Conservation (phyloP, 768 basidiomycete species). For the Boletus pseudopeckii region DNA sequence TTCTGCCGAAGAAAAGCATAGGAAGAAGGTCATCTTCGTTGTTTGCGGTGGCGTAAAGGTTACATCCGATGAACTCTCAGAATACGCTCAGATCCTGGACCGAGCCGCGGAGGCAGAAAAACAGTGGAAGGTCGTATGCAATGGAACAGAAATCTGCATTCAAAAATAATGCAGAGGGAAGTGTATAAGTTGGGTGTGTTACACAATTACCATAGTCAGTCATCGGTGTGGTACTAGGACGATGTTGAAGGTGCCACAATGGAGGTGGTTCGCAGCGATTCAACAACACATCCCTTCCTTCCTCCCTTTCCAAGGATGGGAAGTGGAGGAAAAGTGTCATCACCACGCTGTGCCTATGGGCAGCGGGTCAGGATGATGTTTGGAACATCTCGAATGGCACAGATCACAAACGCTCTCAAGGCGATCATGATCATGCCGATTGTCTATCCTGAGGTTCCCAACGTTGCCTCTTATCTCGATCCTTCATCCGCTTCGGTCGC, state of each 20-base stretch:
- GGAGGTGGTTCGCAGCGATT: no score
- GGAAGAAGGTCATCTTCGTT: conserved; percentile 15
- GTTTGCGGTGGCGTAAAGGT: conserved; percentile 57
- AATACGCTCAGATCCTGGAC: conserved; percentile 43
- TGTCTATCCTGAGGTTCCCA: no score
- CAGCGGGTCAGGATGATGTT: no score
- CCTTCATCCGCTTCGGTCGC: no score
- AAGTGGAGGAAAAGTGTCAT: no score
- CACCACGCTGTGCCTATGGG: no score
- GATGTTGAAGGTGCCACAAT: background rate
- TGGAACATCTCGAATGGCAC: no score
- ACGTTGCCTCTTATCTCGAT: no score
- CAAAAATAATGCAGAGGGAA: conserved; percentile 9
- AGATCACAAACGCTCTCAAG: no score
- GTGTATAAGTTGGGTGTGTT: background rate
- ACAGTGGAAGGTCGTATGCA: conserved; percentile 30
- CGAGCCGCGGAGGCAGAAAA: conserved; percentile 30
- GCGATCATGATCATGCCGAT: no score
- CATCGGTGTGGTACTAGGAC: background rate
- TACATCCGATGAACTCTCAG: conserved; percentile 48
- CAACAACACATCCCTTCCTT: no score
- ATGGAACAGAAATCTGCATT: conserved; percentile 25
- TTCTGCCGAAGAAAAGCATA: conserved; percentile 23
- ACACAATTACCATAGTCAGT: background rate
- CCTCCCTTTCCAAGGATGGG: no score